Percentiles rank a stretch among this genome's conserved stretches.
These are phyloP conservation scores for Nematocida parisii DNA, from an alignment of 371 early-diverging fungal species.

Conservation along the genomic window DNA sequence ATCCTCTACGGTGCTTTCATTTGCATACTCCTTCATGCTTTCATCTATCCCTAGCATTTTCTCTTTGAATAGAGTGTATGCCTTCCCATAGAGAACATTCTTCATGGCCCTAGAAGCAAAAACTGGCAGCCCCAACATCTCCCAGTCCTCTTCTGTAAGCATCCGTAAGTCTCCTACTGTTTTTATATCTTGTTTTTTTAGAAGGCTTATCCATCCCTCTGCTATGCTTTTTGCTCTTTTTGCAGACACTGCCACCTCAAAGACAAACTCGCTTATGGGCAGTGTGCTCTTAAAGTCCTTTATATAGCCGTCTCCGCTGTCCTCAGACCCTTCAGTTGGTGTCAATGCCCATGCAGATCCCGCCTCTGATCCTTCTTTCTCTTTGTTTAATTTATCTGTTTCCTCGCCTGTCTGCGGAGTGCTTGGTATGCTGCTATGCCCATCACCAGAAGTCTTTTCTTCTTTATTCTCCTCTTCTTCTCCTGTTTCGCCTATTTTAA, in stretches of 20 bases:
- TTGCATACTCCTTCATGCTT: conserved; percentile 62
- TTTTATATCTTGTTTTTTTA: conserved; percentile 79
- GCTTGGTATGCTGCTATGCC: not conserved
- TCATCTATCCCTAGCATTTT: conserved; percentile 63
- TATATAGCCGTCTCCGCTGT: conserved; percentile 32
- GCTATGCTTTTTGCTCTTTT: conserved; percentile 64
- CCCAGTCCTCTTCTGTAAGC: conserved; percentile 69
- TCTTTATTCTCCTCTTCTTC: not conserved
- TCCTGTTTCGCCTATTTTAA: conserved; percentile 28
- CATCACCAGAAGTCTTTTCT: not conserved
- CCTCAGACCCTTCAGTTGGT: conserved; percentile 24
- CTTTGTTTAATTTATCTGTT: not conserved
- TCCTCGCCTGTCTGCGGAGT: not conserved
- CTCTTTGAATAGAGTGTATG: conserved; percentile 73
- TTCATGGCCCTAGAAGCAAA: conserved; percentile 79
- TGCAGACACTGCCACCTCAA: conserved; percentile 62
- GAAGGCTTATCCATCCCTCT: conserved; percentile 71
- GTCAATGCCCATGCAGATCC: not conserved
- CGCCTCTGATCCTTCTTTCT: not conserved
- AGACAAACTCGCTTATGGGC: conserved; percentile 65
- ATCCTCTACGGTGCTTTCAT: conserved; percentile 60
- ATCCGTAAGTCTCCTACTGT: conserved; percentile 76
- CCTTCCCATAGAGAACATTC: conserved; percentile 67
- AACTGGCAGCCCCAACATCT: conserved; percentile 74
- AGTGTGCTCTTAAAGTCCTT: conserved; percentile 61